A percentile compares a stretch with the other conserved stretches of the same genome.
These are phyloP conservation scores for Aspergillus candidus DNA, from an alignment of 2,329 filamentous ascomycete genomes.

Conservation along the genomic window DNA sequence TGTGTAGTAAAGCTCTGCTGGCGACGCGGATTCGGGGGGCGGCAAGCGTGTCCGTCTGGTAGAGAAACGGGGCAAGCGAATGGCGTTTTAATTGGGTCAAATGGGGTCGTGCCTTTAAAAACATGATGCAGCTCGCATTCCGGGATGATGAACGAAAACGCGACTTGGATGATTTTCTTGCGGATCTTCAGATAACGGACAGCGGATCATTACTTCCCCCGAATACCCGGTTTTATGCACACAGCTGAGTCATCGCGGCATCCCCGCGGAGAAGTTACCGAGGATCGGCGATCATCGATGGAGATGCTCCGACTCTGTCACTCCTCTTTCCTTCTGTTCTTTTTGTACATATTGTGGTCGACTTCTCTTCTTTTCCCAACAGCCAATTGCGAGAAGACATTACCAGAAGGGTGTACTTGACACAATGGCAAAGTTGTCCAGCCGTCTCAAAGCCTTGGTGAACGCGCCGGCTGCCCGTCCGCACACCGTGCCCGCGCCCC, in stretches of 20 bases:
- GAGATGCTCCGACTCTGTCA: too few species aligned
- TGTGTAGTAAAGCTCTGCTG: constrained; percentile 4
- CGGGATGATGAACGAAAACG: too few species aligned
- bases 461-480: constrained; percentile 63
- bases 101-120: constrained; percentile 19
- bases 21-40: constrained; percentile 9
- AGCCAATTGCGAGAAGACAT: too few species aligned
- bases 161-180: too few species aligned
- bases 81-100: constrained; percentile 19
- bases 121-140: too few species aligned
- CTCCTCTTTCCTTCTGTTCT: not conserved
- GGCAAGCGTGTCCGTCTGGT: constrained; percentile 61
- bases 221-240: too few species aligned
- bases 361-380: too few species aligned
- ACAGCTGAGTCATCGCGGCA: too few species aligned
- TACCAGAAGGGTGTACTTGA: not conserved
- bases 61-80: constrained; percentile 60
- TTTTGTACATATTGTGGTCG: not conserved
- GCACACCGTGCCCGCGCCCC: constrained; percentile 58
- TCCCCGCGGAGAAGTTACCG: too few species aligned
- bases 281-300: too few species aligned
- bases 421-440: constrained; percentile 67
- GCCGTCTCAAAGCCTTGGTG: constrained; percentile 66
- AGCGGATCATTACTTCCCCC: too few species aligned
- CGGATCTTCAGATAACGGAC: too few species aligned